Evolutionary conservation across 2,329 filamentous ascomycete genomes (phyloP).

Genomic region (Monilinia aucupariae): DNA sequence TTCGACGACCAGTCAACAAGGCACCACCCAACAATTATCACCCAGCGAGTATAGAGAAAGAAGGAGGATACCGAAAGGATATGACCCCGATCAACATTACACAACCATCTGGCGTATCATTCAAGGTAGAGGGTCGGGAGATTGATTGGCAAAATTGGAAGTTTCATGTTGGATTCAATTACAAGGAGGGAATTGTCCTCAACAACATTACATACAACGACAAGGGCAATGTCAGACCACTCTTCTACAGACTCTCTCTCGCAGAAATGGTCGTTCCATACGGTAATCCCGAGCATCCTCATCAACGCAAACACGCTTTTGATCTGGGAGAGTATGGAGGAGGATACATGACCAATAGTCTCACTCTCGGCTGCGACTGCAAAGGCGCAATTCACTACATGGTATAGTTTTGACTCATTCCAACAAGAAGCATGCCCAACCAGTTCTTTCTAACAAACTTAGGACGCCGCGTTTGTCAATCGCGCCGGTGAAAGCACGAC

Average conservation of each 20-base stretch:
- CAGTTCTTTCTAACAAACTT: background rate
- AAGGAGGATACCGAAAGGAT: slow-evolving; percentile 70
- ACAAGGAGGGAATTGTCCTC: slow-evolving; percentile 83
- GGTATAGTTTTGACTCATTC: slow-evolving; percentile 34
- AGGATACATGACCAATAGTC: slow-evolving; percentile 77
- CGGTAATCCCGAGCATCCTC: slow-evolving; percentile 72
- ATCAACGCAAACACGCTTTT: slow-evolving; percentile 77
- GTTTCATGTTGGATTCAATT: slow-evolving; percentile 91
- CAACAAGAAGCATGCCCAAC: background rate
- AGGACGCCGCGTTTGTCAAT: slow-evolving; percentile 72
- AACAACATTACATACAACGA: slow-evolving; percentile 90
- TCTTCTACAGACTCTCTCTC: slow-evolving; percentile 85
- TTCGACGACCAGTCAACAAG: slow-evolving; percentile 69
- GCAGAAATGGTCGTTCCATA: slow-evolving; percentile 94
- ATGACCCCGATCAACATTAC: slow-evolving; percentile 84
- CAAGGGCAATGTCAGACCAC: slow-evolving; percentile 66
- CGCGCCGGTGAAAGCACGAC: slow-evolving; percentile 67
- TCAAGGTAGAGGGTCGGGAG: slow-evolving; percentile 66
- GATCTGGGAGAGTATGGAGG: slow-evolving; percentile 77
- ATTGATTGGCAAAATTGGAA: slow-evolving; percentile 92
- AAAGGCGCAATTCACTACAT: slow-evolving; percentile 90
- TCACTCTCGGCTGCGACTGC: slow-evolving; percentile 75
- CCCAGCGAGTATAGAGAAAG: slow-evolving; percentile 62
- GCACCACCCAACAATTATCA: slow-evolving; percentile 75
- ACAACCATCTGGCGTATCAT: slow-evolving; percentile 84